Base-by-base conservation (phyloP, 1,139 yeast species). In the Suhomyces yuchorum region DNA sequence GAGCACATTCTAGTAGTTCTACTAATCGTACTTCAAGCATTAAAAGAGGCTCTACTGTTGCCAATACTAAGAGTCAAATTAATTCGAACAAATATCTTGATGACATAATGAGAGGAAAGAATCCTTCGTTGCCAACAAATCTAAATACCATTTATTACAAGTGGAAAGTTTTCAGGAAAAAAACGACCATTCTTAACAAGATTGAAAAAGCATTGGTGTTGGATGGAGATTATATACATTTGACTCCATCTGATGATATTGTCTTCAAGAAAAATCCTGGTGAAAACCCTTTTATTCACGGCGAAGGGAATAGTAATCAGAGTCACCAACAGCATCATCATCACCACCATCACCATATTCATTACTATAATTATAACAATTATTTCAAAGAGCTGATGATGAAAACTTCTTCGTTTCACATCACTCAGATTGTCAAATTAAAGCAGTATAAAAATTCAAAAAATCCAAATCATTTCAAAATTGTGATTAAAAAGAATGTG, bases 151-250 rank as follows among this genome's bases (percentile, higher is more conserved):
- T 73, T 8, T 76, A 74, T 53, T 73, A 68, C 59, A 77, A 80
- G 47, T 81, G 92, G 81, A 85, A 82, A 37, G 96, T 93, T 1
- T 89, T 91, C 88, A 78, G 98, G 56, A 81, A 95, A 51, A 93
- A 91, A 60, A 83, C 92, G 74, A 85, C 96, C 0, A 85, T 93
- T 58, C 81, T 87, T 53, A 83, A 84, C 49, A 80, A 91, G 46
- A 89, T 90, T 52, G 96, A 92, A 56, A 82, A 95, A 56, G 81
- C 91, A 1, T 71, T 93, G 42, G 92, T 96, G 1, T 81, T 93
- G 38, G 98, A 93, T 65, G 98, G 98, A 17, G 97, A 91, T 59
- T 92, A 91, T 61, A 83, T 93, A 14, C 95, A 92, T 62, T 79
- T 93, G 46, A 83, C 92, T 58, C 97, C 98, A 2, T 83, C 92